Evolutionary conservation across 2,329 filamentous ascomycete species (phyloP), one percentile per base, ranked within the genome.

Genomic region (Monosporascus cannonballus): DNA sequence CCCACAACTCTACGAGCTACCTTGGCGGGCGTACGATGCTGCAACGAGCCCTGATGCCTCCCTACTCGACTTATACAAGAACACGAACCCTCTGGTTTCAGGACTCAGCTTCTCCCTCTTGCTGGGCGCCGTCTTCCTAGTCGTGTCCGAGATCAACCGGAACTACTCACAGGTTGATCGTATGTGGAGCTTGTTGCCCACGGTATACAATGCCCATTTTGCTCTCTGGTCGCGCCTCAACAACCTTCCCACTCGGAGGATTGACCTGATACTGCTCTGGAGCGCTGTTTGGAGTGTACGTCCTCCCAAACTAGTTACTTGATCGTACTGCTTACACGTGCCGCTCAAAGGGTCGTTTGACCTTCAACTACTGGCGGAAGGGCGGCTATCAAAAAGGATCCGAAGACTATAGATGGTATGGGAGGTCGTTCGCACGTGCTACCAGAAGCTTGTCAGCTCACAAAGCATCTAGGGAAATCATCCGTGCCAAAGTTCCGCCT

Each of bases 81-180:
- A 84, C 47, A 97, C 93, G 18, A 97, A 99, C 67, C 94, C 94
- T 0, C 75, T 96, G 42, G 78, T 96, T 27, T 85, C 83, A 1
- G 88, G 83, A 3, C 78, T 95, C 58, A 86, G 83, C 0, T 80
- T 89, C 50, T 87, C 89, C 3, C 61, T 96, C 18, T 77, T 84
- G 41, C 69, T 96, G n/a, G 84, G 84, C 1, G 79, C 79, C 5
- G 64, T 94, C 27, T 88, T 95, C 63, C 74, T 96, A 24, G 65
- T 93, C 34, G 75, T 84, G 5, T 89, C 91, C 1, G 93, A 97
- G 70, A 72, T 90, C 73, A 97, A 95, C 72, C 82, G 81, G 64
- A 99, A 99, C 71, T 96, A 92, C 70, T 96, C 92, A n/a, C 94
- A 99, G 72, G 86, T 99, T 42, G 94, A 99, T 70, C 84, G 94